phyloP scores from a whole-genome alignment of 2,329 filamentous ascomycete species.

The Geosmithia flava region DNA sequence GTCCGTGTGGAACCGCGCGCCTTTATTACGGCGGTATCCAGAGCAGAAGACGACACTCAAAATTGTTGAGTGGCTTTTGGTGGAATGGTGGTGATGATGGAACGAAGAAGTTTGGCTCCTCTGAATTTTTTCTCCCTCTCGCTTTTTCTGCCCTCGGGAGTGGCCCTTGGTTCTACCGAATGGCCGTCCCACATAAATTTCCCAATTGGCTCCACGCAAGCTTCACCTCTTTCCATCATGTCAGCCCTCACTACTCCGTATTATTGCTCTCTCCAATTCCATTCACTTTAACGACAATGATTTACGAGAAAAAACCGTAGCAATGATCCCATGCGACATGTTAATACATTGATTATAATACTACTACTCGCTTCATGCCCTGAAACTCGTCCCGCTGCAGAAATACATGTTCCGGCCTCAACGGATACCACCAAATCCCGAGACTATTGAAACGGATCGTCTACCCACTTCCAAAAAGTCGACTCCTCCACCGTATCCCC shows the following conservation, averaged over 20 bases:
- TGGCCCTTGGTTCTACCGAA: background rate
- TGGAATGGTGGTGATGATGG: background rate
- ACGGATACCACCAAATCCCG: background rate
- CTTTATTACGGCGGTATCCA: background rate
- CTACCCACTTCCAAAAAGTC: background rate
- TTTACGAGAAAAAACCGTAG: background rate
- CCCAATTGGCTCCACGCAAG: background rate
- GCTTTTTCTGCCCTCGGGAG: background rate
- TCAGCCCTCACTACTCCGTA: no score
- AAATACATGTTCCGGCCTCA: background rate
- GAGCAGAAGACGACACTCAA: background rate
- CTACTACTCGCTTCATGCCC: background rate
- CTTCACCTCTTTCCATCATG: background rate
- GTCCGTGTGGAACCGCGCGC: slow-evolving; percentile 5
- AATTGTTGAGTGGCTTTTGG: background rate
- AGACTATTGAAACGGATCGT: background rate
- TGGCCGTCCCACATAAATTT: background rate
- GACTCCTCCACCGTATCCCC: background rate
- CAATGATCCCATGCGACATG: background rate
- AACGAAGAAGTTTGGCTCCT: background rate
- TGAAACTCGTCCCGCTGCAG: background rate
- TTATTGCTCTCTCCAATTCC: no score
- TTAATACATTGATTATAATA: background rate
- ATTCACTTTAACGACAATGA: no score
- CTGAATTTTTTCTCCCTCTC: background rate